A percentile compares a stretch with the other conserved stretches of the same genome.
Evolutionary conservation across 192 early-diverging fungal genomes (phyloP).

Genomic region (Umbelopsis ramanniana): DNA sequence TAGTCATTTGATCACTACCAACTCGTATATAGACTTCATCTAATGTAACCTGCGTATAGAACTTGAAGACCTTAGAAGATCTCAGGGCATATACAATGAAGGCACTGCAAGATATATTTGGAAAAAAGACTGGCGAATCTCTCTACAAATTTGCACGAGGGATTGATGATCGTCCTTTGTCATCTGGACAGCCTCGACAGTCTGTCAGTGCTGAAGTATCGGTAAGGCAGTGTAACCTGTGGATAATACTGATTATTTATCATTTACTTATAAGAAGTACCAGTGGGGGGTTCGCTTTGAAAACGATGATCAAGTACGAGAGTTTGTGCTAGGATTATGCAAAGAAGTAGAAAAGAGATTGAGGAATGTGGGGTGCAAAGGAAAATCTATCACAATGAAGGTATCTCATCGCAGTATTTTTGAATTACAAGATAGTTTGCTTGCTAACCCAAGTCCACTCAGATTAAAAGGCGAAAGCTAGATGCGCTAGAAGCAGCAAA

Average conservation of each 20-base stretch:
- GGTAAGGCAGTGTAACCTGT: slow-evolving; percentile 11
- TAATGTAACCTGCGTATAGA: neutral
- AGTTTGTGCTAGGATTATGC: slow-evolving; percentile 67
- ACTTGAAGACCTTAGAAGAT: slow-evolving; percentile 49
- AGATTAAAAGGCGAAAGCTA: slow-evolving; percentile 55
- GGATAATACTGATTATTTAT: neutral
- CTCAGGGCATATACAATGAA: slow-evolving; percentile 45
- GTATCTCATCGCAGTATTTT: slow-evolving; percentile 23
- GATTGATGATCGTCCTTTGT: slow-evolving; percentile 70
- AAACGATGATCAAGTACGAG: slow-evolving; percentile 56
- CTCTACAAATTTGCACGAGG: slow-evolving; percentile 77
- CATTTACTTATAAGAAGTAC: neutral
- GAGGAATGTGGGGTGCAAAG: slow-evolving; percentile 54
- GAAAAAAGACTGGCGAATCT: slow-evolving; percentile 69
- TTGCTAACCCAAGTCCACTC: too few species aligned
- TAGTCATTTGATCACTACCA: slow-evolving; percentile 21
- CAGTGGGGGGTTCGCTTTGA: slow-evolving; percentile 89
- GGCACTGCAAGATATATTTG: slow-evolving; percentile 65
- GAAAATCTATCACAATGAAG: slow-evolving; percentile 71
- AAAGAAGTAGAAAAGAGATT: slow-evolving; percentile 72
- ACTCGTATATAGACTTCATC: neutral
- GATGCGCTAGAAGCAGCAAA: slow-evolving; percentile 57
- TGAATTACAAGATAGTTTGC: too few species aligned
- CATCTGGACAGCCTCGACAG: slow-evolving; percentile 69
- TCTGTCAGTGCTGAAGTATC: slow-evolving; percentile 84